Evolutionary conservation across 148 eudicot genomes (phyloP), one percentile per base, ranked within the genome.

Genomic region (Spergularia marina): DNA sequence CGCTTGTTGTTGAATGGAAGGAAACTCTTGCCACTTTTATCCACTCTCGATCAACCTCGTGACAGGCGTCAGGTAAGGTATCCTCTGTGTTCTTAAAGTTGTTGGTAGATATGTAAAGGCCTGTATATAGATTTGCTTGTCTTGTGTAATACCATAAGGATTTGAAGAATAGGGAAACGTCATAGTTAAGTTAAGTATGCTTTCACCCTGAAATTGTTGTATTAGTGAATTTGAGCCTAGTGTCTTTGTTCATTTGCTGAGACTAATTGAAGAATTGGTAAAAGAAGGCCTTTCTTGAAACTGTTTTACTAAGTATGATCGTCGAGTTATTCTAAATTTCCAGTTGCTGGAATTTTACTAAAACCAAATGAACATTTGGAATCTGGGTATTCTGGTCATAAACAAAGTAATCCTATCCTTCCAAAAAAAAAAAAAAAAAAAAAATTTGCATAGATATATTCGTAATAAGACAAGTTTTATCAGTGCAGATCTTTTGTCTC

Each of bases 81-180:
- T 11, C 21, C 34, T 59, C 64, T 10, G 78, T 30, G 36, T 30
- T 30, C 4, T 30, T 30, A 30, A 30, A 30, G 36, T 30, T 30
- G 62, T 67, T 51, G 14, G 20, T 64, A 77, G 36, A 74, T 64
- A 63, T 55, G 83, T 41, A 20, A 70, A 44, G 74, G 66, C 68
- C 1, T 75, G 83, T 80, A 80, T 79, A 80, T 80, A 70, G 76
- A 58, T 67, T 74, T 61, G 77, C 49, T 72, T 59, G 36, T 64
- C 53, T 12, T 36, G 75, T 70, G 39, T 47, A 57, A 63, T 34
- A 52, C 25, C 55, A 40, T 72, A 47, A 78, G 65, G 58, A 73
- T 55, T 59, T 57, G 21, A 65, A 53, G 64, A 70, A 57, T 66
- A 58, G 61, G 20, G 55, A 51, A 73, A 9, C 44, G 52, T 59